Percentiles rank a stretch among this genome's conserved stretches.
These are phyloP conservation scores for Stentor roeselii DNA, from an alignment of 73 alveolate species.

Conservation along the genomic window DNA sequence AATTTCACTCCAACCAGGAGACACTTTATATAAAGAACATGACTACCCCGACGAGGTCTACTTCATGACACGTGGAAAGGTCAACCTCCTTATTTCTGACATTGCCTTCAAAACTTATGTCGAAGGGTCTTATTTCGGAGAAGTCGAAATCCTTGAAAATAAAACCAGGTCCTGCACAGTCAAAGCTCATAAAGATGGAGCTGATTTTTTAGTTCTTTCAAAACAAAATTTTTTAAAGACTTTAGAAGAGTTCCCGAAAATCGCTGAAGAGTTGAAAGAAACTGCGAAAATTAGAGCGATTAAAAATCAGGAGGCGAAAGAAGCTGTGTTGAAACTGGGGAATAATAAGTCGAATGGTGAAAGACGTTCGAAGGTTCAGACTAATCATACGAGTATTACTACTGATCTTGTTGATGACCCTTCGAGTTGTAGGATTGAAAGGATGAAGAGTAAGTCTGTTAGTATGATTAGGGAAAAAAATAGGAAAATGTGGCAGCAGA, in stretches of 20 bases:
- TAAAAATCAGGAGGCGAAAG: slow-evolving; percentile 23
- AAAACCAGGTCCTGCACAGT: slow-evolving; percentile 25
- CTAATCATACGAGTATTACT: background rate
- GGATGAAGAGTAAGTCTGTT: background rate
- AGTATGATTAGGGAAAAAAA: background rate
- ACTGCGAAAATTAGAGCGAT: slow-evolving; percentile 12
- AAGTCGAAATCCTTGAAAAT: slow-evolving; percentile 28
- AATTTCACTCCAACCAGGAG: background rate
- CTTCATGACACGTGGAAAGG: slow-evolving; percentile 32
- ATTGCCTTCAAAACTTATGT: slow-evolving; percentile 26
- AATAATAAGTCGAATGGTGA: background rate
- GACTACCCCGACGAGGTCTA: slow-evolving; percentile 31
- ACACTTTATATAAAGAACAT: slow-evolving; percentile 27
- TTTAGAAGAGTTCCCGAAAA: slow-evolving; percentile 28
- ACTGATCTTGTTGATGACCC: background rate
- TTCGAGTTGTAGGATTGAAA: background rate
- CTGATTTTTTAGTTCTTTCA: slow-evolving; percentile 30
- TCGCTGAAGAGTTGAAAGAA: slow-evolving; percentile 21
- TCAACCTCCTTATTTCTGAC: background rate
- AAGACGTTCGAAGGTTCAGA: background rate
- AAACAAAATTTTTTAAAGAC: slow-evolving; percentile 14
- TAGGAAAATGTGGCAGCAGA: slow-evolving; percentile 23
- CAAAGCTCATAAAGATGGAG: slow-evolving; percentile 23
- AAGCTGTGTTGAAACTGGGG: background rate
- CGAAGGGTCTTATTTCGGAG: slow-evolving; percentile 37